A percentile compares a stretch with the other conserved stretches of the same genome.
Evolutionary conservation across 352 stramenopile genomes (phyloP).

Genomic region (Phytophthora colocasiae): DNA sequence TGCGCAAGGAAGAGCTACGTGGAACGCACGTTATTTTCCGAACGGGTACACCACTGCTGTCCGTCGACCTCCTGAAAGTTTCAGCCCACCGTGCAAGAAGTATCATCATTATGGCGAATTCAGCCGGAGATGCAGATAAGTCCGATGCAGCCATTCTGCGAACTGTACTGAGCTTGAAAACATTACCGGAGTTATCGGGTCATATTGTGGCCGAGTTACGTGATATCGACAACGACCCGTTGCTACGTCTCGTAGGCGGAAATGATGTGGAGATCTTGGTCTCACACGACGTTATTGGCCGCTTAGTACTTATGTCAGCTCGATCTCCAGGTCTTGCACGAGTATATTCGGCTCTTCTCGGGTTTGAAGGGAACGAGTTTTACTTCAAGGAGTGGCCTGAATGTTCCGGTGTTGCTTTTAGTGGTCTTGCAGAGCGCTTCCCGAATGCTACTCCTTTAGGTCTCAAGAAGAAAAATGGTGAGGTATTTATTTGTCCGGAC

Average conservation of each 20-base stretch:
- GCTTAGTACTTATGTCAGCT: slow-evolving; percentile 87
- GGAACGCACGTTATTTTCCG: slow-evolving; percentile 87
- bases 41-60: slow-evolving; percentile 79
- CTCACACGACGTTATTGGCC: slow-evolving; percentile 90
- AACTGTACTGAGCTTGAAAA: slow-evolving; percentile 85
- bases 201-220: slow-evolving; percentile 90
- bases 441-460: slow-evolving; percentile 84
- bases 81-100: slow-evolving; percentile 73
- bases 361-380: slow-evolving; percentile 91
- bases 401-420: slow-evolving; percentile 73
- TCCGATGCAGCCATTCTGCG: slow-evolving; percentile 82
- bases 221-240: slow-evolving; percentile 88
- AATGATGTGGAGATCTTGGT: slow-evolving; percentile 86
- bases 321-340: slow-evolving; percentile 79
- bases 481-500: slow-evolving; percentile 69
- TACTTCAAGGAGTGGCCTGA: slow-evolving; percentile 91
- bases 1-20: slow-evolving; percentile 63
- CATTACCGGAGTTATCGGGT: slow-evolving; percentile 63
- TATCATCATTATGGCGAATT: slow-evolving; percentile 86
- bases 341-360: slow-evolving; percentile 75
- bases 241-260: slow-evolving; percentile 81
- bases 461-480: slow-evolving; percentile 64
- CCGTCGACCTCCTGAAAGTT: slow-evolving; percentile 84
- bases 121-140: slow-evolving; percentile 76
- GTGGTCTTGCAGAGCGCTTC: slow-evolving; percentile 74